Conservation (phyloP, 257 asterid genomes). For the Gardenia jasminoides region DNA sequence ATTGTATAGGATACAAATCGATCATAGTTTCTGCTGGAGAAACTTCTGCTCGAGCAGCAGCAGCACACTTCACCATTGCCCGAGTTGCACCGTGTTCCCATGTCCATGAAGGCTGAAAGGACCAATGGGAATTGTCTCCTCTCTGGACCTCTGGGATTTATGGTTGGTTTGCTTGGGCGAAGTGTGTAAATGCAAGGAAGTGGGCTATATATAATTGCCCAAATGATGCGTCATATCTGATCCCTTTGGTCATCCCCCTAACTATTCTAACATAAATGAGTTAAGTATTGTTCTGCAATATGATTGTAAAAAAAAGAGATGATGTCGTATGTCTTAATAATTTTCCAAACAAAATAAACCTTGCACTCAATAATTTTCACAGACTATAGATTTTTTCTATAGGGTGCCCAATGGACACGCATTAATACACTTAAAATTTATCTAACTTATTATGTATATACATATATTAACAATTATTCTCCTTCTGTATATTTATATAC, state of each 20-base stretch:
- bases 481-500: too few species aligned
- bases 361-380: too few species aligned
- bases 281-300: neutral
- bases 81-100: slow-evolving; percentile 29
- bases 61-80: slow-evolving; percentile 26
- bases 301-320: neutral
- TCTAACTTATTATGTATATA: too few species aligned
- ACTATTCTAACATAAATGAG: neutral
- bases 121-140: neutral
- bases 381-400: too few species aligned
- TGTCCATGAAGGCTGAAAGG: too few species aligned
- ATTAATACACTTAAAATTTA: too few species aligned
- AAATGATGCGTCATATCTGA: slow-evolving; percentile 10
- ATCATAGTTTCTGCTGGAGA: slow-evolving; percentile 33
- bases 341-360: neutral
- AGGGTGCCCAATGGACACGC: too few species aligned
- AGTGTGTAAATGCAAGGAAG: slow-evolving; percentile 4
- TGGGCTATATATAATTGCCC: slow-evolving; percentile 21
- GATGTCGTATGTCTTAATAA: neutral
- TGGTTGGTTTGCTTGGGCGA: neutral
- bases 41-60: slow-evolving; percentile 38
- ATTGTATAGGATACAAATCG: slow-evolving; percentile 27
- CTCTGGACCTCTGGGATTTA: neutral
- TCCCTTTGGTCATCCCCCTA: slow-evolving; percentile 7
- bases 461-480: too few species aligned